Conservation (phyloP, 2,329 filamentous ascomycete species). For the Cylindrodendrum hubeiense region DNA sequence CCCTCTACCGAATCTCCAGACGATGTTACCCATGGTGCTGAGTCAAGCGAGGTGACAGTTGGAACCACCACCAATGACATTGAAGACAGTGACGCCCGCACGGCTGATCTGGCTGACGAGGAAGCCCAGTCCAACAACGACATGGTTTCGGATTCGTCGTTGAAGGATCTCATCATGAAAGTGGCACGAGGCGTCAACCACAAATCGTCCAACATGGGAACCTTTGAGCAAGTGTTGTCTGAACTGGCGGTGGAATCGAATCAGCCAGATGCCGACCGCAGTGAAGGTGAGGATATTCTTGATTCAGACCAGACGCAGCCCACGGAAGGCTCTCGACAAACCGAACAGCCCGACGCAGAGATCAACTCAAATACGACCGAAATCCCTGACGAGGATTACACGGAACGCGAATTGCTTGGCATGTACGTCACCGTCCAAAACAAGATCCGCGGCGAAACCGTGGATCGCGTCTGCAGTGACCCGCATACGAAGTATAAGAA, state of each 20-base stretch:
- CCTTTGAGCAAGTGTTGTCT: slow-evolving; percentile 65
- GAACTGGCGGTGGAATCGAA: slow-evolving; percentile 54
- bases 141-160: slow-evolving; percentile 36
- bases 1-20: background rate
- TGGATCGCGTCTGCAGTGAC: slow-evolving; percentile 66
- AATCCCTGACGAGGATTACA: background rate
- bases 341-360: background rate
- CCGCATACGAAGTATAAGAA: background rate
- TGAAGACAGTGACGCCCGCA: background rate
- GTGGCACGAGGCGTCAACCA: slow-evolving; percentile 62
- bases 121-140: slow-evolving; percentile 4
- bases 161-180: slow-evolving; percentile 65
- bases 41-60: slow-evolving; percentile 9
- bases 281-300: background rate
- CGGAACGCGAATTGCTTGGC: slow-evolving; percentile 59
- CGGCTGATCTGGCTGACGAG: background rate
- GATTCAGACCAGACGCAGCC: background rate
- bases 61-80: background rate
- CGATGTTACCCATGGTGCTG: background rate
- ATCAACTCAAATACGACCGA: background rate
- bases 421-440: slow-evolving; percentile 81
- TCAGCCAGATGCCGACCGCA: slow-evolving; percentile 6
- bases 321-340: background rate
- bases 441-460: slow-evolving; percentile 74
- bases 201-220: slow-evolving; percentile 55